Evolutionary conservation across 2,329 filamentous ascomycete genomes (phyloP), one percentile per base, ranked within the genome.

Genomic region (Stenocarpella maydis): DNA sequence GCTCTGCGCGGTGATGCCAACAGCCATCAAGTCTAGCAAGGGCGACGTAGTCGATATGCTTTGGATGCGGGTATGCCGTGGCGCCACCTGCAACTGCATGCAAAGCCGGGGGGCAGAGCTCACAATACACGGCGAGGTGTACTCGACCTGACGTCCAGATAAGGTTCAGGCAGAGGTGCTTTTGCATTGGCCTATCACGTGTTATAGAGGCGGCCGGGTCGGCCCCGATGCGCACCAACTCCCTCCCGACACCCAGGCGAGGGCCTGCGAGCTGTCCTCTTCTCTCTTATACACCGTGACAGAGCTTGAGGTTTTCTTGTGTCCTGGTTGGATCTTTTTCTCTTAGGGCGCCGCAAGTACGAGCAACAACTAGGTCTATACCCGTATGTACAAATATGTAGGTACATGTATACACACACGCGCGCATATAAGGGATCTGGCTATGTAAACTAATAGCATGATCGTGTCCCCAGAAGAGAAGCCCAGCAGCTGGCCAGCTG

Each of bases 101-200:
- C 31, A 8, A 37, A 45, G 53, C 63, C 17, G 53, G 54, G 47
- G 24, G 45, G 39, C 53, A 34, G 9, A 34, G 34, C 37, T 28
- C 15, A 28, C 37, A 43, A 54, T 49, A 34, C 58, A 37, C 58
- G 31, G 43, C 43, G 19, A 15, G 26, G 28, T 34, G 28, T n/a
- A 37, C 58, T 53, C 34, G 45, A 53, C 41, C 21, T 53, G 69
- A 70, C 66, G 60, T 69, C 54, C 53, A 69, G 60, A 65, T 71
- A 69, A 69, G 66, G 69, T 71, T 68, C 58, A 47, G 41, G 17
- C 3, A 26, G 34, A 37, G 26, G 19, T 61, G 26, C 41, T 61
- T n/a, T n/a, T n/a, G 43, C 19, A 63, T 63, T 63, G 58, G 58
- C 58, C 58, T 63, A 63, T 63, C 58, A 63, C 58, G 58, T 63